A percentile compares a stretch with the other conserved stretches of the same genome.
phyloP scores from a whole-genome alignment of 257 asterid genomes.

The Henckelia pumila region DNA sequence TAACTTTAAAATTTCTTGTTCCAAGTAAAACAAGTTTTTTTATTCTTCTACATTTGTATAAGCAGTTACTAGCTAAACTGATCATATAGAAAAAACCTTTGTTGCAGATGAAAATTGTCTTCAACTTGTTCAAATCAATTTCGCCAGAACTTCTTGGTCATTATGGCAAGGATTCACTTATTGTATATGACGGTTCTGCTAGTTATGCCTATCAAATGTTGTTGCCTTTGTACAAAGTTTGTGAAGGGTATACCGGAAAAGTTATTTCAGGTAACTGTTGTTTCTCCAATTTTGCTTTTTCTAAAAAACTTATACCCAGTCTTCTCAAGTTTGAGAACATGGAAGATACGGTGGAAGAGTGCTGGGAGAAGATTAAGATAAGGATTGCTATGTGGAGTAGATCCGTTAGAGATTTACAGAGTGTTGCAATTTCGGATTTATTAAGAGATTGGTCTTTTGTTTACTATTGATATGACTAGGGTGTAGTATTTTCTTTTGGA shows the following conservation, averaged over 20 bases:
- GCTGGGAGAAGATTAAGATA: no score
- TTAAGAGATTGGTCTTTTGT: no score
- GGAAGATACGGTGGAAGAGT: no score
- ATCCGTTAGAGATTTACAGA: no score
- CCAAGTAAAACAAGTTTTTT: background rate
- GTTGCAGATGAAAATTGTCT: slow-evolving; percentile 77
- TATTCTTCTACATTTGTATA: background rate
- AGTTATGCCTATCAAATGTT: slow-evolving; percentile 63
- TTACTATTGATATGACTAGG: no score
- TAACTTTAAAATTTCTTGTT: background rate
- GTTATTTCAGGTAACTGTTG: slow-evolving; percentile 59
- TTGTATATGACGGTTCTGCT: slow-evolving; percentile 38
- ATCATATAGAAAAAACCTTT: slow-evolving; percentile 14
- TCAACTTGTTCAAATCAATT: slow-evolving; percentile 63
- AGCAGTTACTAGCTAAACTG: background rate
- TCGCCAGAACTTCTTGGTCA: slow-evolving; percentile 54
- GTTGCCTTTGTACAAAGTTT: slow-evolving; percentile 75
- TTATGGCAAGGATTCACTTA: slow-evolving; percentile 25
- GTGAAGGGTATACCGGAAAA: slow-evolving; percentile 76
- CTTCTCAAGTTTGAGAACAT: no score
- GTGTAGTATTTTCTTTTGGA: no score
- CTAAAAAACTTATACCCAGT: no score
- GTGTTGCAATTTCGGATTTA: no score
- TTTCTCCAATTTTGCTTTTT: slow-evolving; percentile 3
- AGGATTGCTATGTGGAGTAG: no score